Evolutionary conservation across 768 basidiomycete genomes (phyloP).

Genomic region (Tylopilus cervinicoccineus): DNA sequence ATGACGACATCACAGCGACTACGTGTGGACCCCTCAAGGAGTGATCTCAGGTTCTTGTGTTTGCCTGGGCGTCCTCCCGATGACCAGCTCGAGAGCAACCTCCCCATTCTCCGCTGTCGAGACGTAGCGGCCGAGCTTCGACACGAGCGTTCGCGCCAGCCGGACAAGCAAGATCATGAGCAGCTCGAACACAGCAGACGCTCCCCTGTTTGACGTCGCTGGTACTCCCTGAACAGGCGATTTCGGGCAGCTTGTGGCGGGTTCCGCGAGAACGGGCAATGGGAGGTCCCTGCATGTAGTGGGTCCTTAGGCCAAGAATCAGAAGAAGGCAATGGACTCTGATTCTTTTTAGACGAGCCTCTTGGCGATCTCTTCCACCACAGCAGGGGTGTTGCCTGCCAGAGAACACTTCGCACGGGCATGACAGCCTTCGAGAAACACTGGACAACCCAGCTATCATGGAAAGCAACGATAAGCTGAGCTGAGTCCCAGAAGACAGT

Average conservation of each 20-base stretch:
- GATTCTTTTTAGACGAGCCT: not conserved
- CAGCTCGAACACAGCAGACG: constrained; percentile 37
- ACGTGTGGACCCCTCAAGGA: not conserved
- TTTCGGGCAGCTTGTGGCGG: constrained; percentile 9
- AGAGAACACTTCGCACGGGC: constrained; percentile 1
- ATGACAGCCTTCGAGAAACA: not conserved
- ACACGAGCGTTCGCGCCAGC: constrained; percentile 78
- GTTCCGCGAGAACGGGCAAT: constrained; percentile 3
- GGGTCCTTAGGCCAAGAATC: constrained; percentile 1
- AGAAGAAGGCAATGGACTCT: constrained; percentile 2
- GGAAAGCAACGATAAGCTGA: constrained; percentile 19
- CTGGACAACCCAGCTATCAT: constrained; percentile 1
- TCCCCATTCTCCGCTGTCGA: constrained; percentile 82
- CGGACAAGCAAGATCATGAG: constrained; percentile 64
- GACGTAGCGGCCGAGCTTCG: constrained; percentile 73
- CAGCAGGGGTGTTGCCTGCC: not conserved
- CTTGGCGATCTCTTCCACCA: constrained; percentile 6
- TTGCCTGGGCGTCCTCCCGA: constrained; percentile 33
- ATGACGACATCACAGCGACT: constrained; percentile 43
- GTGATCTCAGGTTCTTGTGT: not conserved
- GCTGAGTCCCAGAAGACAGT: constrained; percentile 36
- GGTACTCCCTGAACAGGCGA: constrained; percentile 10
- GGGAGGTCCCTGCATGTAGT: not conserved
- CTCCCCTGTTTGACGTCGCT: constrained; percentile 9
- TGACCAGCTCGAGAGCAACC: constrained; percentile 67